A percentile compares a stretch with the other conserved stretches of the same genome.
phyloP scores from a whole-genome alignment of 768 basidiomycete species.

The Tricholoma sp. region DNA sequence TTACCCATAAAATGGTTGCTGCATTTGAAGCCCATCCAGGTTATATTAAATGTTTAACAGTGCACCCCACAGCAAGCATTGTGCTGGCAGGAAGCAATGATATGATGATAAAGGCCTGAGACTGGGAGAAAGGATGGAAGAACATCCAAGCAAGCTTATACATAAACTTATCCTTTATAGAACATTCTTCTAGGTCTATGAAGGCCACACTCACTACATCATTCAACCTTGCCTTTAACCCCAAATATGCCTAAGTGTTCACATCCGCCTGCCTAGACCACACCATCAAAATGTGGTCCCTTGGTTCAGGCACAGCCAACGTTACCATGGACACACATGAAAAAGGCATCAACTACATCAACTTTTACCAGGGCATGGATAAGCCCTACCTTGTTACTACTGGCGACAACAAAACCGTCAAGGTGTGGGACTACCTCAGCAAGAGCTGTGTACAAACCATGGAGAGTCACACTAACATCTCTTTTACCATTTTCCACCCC shows the following conservation, averaged over 20 bases:
- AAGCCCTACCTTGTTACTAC: slow-evolving; percentile 96
- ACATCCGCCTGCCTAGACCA: slow-evolving; percentile 96
- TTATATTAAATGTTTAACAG: slow-evolving; percentile 94
- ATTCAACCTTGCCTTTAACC: slow-evolving; percentile 98
- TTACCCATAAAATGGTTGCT: slow-evolving; percentile 94
- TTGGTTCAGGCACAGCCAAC: slow-evolving; percentile 79
- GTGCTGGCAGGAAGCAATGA: slow-evolving; percentile 96
- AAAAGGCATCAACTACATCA: slow-evolving; percentile 98
- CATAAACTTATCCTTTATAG: background rate
- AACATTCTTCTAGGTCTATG: slow-evolving; percentile 60
- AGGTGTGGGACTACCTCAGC: slow-evolving; percentile 98
- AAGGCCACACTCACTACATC: slow-evolving; percentile 98
- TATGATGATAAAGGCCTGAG: slow-evolving; percentile 99
- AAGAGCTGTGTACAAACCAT: slow-evolving; percentile 98
- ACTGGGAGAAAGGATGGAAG: slow-evolving; percentile 99
- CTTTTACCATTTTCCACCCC: slow-evolving; percentile 95
- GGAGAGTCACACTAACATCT: slow-evolving; percentile 96
- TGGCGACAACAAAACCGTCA: slow-evolving; percentile 96
- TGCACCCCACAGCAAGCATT: slow-evolving; percentile 89
- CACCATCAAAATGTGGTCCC: slow-evolving; percentile 97
- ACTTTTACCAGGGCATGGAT: slow-evolving; percentile 97
- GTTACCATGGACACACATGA: slow-evolving; percentile 98
- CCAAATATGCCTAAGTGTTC: slow-evolving; percentile 96
- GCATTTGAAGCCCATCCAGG: slow-evolving; percentile 98
- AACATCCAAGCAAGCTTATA: slow-evolving; percentile 73